phyloP scores from a whole-genome alignment of 257 asterid genomes.

The Schizonepeta tenuifolia region DNA sequence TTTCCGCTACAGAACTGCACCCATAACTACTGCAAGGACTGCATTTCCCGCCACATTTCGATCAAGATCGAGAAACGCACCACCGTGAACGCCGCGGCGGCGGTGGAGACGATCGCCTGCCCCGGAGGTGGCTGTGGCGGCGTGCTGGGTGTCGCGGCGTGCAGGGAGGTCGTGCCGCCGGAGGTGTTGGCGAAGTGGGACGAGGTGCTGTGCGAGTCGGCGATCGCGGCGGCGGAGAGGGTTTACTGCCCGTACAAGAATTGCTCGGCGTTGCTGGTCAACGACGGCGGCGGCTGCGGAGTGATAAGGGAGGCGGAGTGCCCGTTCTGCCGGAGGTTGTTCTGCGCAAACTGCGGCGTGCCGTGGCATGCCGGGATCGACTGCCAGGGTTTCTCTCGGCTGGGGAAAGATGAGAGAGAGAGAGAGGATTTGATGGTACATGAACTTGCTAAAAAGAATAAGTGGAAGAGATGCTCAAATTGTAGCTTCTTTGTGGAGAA shows the following conservation, averaged over 20 bases:
- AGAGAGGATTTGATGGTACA: conserved; percentile 48
- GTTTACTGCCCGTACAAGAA: conserved; percentile 58
- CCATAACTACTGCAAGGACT: conserved; percentile 53
- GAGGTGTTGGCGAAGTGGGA: conserved; percentile 42
- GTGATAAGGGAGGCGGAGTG: conserved; percentile 51
- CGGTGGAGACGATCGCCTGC: conserved; percentile 33
- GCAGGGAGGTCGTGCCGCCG: conserved; percentile 34
- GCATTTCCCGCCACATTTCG: conserved; percentile 50
- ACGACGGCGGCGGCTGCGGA: conserved; percentile 31
- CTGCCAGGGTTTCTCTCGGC: conserved; percentile 41
- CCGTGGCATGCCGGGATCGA: conserved; percentile 53
- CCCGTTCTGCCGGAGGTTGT: conserved; percentile 47
- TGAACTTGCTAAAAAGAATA: conserved; percentile 44
- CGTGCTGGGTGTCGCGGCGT: conserved; percentile 35
- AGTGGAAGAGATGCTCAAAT: conserved; percentile 52
- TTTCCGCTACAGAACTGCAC: conserved; percentile 42
- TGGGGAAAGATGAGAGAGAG: conserved; percentile 43
- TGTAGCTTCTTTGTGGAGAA: conserved; percentile 51
- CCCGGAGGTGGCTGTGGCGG: conserved; percentile 53
- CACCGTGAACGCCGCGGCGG: neutral
- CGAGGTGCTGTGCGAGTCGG: conserved; percentile 42
- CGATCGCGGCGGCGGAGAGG: conserved; percentile 40
- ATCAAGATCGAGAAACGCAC: conserved; percentile 31
- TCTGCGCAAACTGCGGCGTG: conserved; percentile 53
- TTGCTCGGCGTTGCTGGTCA: conserved; percentile 56